Base-by-base conservation (phyloP, 2,329 filamentous ascomycete species). In the Penicillium glabrum region DNA sequence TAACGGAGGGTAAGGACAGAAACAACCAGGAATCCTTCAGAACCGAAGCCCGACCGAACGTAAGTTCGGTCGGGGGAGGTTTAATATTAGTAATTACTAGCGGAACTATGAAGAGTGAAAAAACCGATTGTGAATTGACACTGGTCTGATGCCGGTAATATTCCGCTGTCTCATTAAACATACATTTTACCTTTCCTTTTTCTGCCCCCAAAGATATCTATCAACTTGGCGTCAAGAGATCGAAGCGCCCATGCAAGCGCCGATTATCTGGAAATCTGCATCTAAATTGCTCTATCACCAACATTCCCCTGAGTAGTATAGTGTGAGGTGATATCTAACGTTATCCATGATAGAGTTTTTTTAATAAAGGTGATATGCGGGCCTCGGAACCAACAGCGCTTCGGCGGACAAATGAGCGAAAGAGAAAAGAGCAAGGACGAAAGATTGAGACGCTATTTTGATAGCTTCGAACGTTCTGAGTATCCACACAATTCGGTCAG, bases 401-500 rank as follows among this genome's bases (percentile, higher is more conserved):
- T 52, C 50, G 21, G 29, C 35, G 33, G n/a, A 39, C 16, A 27
- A 47, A 52, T 14, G 14, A 27, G 16, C 14, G 23, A 23, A 35
- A 37, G 21, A 19, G 37, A 33, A 24, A 23, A 16, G 24, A 35
- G 35, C 29, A 50, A 27, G 41, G 11, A 39, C 35, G 8, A 19
- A 48, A 48, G 16, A n/a, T 23, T 23, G 19, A 35, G 21, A 53
- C 65, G 63, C 65, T 64, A 65, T 65, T 54, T 57, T 58, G 61
- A 61, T 66, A 62, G 59, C 61, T 33, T 33, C 31, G 11, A 33
- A 14, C 29, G 11, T 58, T 65, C 53, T 65, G 52, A 48, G 53
- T 64, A 62, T 54, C 61, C 60, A 66, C 61, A 60, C 58, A 50
- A 54, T 66, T 66, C 58, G 56, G 63, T 48, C 58, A 56, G 46